These are phyloP conservation scores for Boletus fagicola DNA, from an alignment of 768 basidiomycete species.

Conservation along the genomic window DNA sequence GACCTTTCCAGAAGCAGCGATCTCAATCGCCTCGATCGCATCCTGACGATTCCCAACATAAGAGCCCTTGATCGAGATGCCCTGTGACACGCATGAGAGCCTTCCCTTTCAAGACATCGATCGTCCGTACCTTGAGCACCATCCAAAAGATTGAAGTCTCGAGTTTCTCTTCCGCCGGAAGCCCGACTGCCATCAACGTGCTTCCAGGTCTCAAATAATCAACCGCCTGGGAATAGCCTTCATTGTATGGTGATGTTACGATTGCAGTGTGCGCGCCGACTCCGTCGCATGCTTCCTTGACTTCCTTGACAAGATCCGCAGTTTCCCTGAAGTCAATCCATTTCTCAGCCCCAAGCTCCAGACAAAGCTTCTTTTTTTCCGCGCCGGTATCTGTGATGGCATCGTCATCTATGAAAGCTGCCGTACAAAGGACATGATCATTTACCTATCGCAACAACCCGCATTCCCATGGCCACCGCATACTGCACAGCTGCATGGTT, in stretches of 20 bases:
- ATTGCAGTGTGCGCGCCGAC: constrained; percentile 70
- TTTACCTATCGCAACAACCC: constrained; percentile 71
- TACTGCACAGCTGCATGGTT: constrained; percentile 68
- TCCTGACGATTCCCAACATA: constrained; percentile 78
- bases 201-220: constrained; percentile 76
- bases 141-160: constrained; percentile 70
- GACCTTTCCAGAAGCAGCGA: constrained; percentile 70
- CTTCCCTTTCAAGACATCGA: background rate
- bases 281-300: constrained; percentile 63
- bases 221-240: constrained; percentile 54
- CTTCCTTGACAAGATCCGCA: constrained; percentile 62
- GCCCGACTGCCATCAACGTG: constrained; percentile 74
- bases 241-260: constrained; percentile 50
- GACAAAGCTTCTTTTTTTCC: constrained; percentile 63
- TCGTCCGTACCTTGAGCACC: constrained; percentile 49
- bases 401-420: background rate
- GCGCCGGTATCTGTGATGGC: constrained; percentile 58
- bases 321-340: constrained; percentile 77
- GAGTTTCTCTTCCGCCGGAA: constrained; percentile 60
- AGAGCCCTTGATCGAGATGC: constrained; percentile 31
- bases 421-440: background rate
- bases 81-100: constrained; percentile 19
- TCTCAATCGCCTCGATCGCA: constrained; percentile 73
- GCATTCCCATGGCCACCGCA: constrained; percentile 71
- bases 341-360: constrained; percentile 65